Conservation (phyloP, 345 rosid genomes). For the Xanthoceras sorbifolium region DNA sequence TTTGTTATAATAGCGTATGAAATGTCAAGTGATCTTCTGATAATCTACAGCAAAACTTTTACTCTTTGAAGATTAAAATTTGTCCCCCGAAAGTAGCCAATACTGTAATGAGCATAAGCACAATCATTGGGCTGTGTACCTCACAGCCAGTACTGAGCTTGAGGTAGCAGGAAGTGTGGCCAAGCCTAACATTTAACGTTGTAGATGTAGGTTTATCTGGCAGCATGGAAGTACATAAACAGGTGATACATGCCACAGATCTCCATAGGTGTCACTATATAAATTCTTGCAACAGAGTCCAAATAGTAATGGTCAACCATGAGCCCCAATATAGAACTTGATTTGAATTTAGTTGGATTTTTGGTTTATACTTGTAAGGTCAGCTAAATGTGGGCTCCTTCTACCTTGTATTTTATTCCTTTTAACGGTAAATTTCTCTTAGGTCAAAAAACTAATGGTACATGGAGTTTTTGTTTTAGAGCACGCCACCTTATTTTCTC, state of each 20-base stretch:
- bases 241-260: slow-evolving; percentile 14
- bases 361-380: neutral
- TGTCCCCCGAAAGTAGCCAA: neutral
- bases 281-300: neutral
- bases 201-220: neutral
- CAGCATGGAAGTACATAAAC: slow-evolving; percentile 8
- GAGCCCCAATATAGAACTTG: neutral
- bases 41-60: too few relatives aligned
- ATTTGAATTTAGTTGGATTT: neutral
- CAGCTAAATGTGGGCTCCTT: neutral
- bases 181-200: neutral
- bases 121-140: neutral
- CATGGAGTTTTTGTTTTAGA: neutral
- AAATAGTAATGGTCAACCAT: neutral
- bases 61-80: neutral
- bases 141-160: slow-evolving; percentile 6
- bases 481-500: neutral
- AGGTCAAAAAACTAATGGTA: neutral
- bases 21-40: too few relatives aligned
- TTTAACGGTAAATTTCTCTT: neutral
- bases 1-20: too few relatives aligned
- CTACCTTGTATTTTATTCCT: neutral
- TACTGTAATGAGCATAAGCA: neutral
- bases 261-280: neutral
- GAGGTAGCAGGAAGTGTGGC: neutral